Percentiles rank a stretch among this genome's conserved stretches.
Conservation (phyloP, 192 early-diverging fungal genomes). For the Gryganskiella cystojenkinii region DNA sequence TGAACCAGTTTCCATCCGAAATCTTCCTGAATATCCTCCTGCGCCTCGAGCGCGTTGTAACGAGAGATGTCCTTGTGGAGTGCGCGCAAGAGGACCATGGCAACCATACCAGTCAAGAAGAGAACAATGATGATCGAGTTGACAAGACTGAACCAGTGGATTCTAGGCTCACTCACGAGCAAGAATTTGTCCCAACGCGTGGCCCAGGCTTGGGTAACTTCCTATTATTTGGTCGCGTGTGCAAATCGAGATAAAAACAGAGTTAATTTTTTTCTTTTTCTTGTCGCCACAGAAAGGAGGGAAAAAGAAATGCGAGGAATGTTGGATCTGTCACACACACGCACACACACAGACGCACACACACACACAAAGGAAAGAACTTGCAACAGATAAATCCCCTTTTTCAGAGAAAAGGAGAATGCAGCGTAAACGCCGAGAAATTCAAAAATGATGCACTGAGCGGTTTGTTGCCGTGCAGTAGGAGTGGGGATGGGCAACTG, state of each 20-base stretch:
- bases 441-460: no score
- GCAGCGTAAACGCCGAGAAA: no score
- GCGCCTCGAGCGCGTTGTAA: slow-evolving; percentile 78
- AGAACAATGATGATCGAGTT: slow-evolving; percentile 95
- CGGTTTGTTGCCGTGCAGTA: no score
- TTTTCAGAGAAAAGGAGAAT: no score
- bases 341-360: no score
- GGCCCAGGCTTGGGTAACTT: slow-evolving; percentile 76
- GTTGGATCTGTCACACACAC: no score
- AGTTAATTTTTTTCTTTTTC: not conserved
- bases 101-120: slow-evolving; percentile 92
- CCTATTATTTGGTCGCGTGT: slow-evolving; percentile 27
- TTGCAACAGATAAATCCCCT: no score
- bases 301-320: no score
- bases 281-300: not conserved
- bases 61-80: slow-evolving; percentile 93
- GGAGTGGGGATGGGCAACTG: no score
- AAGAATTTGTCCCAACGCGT: slow-evolving; percentile 91
- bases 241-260: not conserved
- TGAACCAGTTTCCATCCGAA: slow-evolving; percentile 99
- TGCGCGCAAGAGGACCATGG: slow-evolving; percentile 88
- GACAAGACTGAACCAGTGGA: slow-evolving; percentile 95
- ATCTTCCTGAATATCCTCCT: slow-evolving; percentile 89
- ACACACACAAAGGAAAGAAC: no score
- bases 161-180: slow-evolving; percentile 87